A percentile compares a stretch with the other conserved stretches of the same genome.
Evolutionary conservation across 2,329 filamentous ascomycete species (phyloP).

Genomic region (Simplicillium sp.): DNA sequence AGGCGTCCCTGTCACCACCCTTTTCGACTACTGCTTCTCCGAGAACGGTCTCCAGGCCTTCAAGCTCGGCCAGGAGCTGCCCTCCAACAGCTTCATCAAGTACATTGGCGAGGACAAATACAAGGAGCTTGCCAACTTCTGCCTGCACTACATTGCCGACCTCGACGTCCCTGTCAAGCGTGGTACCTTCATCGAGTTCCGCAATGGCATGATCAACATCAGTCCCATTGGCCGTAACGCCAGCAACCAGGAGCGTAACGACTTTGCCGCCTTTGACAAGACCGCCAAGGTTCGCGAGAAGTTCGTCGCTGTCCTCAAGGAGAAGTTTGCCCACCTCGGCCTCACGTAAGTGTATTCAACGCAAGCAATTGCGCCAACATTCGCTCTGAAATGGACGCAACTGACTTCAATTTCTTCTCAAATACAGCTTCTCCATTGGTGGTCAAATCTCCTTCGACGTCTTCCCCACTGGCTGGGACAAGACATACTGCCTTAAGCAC

Average conservation of each 20-base stretch:
- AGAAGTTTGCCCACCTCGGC: slow-evolving; percentile 74
- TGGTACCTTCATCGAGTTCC: slow-evolving; percentile 80
- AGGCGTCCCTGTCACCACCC: slow-evolving; percentile 59
- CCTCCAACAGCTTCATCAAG: slow-evolving; percentile 77
- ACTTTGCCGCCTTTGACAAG: slow-evolving; percentile 75
- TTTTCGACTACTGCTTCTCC: slow-evolving; percentile 97
- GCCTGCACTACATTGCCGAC: slow-evolving; percentile 76
- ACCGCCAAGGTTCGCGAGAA: slow-evolving; percentile 64
- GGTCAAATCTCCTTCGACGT: slow-evolving; percentile 98
- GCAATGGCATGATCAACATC: slow-evolving; percentile 87
- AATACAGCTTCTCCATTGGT: slow-evolving; percentile 73
- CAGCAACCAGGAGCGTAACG: slow-evolving; percentile 65
- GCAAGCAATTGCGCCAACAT: neutral
- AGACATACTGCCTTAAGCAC: slow-evolving; percentile 90
- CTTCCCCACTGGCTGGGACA: slow-evolving; percentile 96
- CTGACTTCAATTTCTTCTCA: neutral
- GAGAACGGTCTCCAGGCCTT: slow-evolving; percentile 94
- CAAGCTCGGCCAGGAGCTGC: slow-evolving; percentile 68
- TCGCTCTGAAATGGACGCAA: neutral
- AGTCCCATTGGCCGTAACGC: slow-evolving; percentile 82
- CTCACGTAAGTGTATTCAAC: slow-evolving; percentile 58
- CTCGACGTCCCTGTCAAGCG: slow-evolving; percentile 76
- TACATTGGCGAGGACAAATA: slow-evolving; percentile 81
- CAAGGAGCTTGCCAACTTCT: slow-evolving; percentile 67
- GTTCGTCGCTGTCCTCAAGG: slow-evolving; percentile 67